phyloP scores from a whole-genome alignment of 225 moss, liverwort and hornwort species.

The Rhytidiadelphus loreus region DNA sequence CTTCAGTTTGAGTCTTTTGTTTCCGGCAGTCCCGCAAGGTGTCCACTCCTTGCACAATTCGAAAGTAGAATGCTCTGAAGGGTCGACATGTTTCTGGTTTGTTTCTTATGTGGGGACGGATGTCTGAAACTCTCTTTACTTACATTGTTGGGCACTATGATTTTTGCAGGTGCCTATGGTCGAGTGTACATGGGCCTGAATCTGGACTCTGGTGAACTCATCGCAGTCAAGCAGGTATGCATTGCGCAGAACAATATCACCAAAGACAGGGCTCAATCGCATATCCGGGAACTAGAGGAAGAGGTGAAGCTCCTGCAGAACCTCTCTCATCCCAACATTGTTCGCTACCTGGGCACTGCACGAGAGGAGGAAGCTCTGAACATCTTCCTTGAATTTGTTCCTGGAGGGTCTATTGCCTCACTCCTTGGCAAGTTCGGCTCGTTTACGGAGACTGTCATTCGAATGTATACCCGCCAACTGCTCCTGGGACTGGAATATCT shows the following conservation, averaged over 20 bases:
- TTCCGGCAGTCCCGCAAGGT: not conserved
- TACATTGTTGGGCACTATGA: not conserved
- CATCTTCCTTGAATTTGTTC: slow-evolving; percentile 93
- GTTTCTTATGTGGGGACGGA: not conserved
- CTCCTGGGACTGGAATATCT: slow-evolving; percentile 84
- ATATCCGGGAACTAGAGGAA: slow-evolving; percentile 88
- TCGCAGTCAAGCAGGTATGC: slow-evolving; percentile 91
- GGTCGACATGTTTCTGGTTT: not conserved
- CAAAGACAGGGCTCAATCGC: slow-evolving; percentile 84
- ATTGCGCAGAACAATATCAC: slow-evolving; percentile 71
- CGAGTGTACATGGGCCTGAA: slow-evolving; percentile 99
- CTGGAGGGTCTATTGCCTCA: slow-evolving; percentile 89
- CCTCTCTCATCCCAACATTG: slow-evolving; percentile 88
- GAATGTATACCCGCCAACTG: slow-evolving; percentile 93
- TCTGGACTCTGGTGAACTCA: slow-evolving; percentile 91
- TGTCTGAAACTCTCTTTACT: not conserved
- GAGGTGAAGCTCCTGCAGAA: slow-evolving; percentile 94
- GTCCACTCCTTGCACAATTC: not conserved
- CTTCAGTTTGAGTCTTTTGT: not conserved
- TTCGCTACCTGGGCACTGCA: slow-evolving; percentile 88
- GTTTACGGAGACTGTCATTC: slow-evolving; percentile 89
- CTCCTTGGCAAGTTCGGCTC: slow-evolving; percentile 92
- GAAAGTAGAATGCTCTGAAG: not conserved
- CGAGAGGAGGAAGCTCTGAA: slow-evolving; percentile 88
- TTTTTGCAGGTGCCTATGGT: slow-evolving; percentile 76